Conservation (phyloP, 2,329 filamentous ascomycete genomes). For the Ophiosphaerella herpotricha region DNA sequence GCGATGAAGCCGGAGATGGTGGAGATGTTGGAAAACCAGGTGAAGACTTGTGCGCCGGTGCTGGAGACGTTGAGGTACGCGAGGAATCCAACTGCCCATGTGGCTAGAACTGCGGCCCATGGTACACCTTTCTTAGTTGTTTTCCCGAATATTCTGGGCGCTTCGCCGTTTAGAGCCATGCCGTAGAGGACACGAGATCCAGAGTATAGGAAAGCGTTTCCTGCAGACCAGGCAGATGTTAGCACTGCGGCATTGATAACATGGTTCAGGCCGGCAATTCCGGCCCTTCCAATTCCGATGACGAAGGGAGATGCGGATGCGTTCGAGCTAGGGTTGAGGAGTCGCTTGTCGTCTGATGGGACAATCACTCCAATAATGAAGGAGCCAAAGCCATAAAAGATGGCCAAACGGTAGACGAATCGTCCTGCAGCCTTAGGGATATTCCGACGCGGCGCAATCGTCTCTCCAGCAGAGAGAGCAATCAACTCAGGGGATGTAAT, state of each 20-base stretch:
- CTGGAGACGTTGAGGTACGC: conserved; percentile 57
- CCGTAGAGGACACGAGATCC: conserved; percentile 58
- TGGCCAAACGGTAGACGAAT: conserved; percentile 59
- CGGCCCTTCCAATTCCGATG: conserved; percentile 70
- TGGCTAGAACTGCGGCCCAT: conserved; percentile 44
- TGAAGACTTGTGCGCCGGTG: conserved; percentile 58
- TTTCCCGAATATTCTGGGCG: conserved; percentile 56
- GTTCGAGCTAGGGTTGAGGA: conserved; percentile 45
- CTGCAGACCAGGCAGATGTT: conserved; percentile 72
- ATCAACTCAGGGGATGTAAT: conserved; percentile 47
- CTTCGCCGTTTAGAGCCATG: conserved; percentile 55
- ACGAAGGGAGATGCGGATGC: conserved; percentile 54
- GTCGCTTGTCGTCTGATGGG: conserved; percentile 56
- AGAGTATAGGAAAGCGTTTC: conserved; percentile 68
- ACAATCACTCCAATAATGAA: conserved; percentile 66
- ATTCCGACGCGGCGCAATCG: conserved; percentile 41
- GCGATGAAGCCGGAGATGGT: conserved; percentile 61
- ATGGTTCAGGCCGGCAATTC: conserved; percentile 68
- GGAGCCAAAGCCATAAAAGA: conserved; percentile 60
- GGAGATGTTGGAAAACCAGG: conserved; percentile 73
- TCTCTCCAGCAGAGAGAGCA: conserved; percentile 41
- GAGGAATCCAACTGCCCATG: conserved; percentile 50
- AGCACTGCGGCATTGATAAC: conserved; percentile 78
- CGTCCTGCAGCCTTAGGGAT: conserved; percentile 60
- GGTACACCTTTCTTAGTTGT: conserved; percentile 52